These are phyloP conservation scores for Acer yangbiense DNA, from an alignment of 345 rosid species.

Conservation along the genomic window DNA sequence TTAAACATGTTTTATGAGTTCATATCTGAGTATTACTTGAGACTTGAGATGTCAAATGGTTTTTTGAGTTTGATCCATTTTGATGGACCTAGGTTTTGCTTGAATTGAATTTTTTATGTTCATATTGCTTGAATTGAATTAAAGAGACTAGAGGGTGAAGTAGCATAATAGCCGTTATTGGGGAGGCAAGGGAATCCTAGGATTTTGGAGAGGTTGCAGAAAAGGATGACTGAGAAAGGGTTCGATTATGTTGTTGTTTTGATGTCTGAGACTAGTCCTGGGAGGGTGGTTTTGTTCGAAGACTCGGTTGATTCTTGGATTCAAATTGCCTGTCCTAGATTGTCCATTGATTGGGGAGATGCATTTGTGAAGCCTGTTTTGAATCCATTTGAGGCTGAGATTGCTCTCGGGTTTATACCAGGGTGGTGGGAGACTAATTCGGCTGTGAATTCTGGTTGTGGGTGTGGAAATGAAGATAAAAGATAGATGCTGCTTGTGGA, in stretches of 20 bases:
- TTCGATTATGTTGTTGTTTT: slow-evolving; percentile 58
- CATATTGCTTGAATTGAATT: too few species aligned
- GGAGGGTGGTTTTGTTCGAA: slow-evolving; percentile 74
- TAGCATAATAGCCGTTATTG: slow-evolving; percentile 11
- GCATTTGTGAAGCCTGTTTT: slow-evolving; percentile 76
- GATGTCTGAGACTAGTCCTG: slow-evolving; percentile 87
- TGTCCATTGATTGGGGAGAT: slow-evolving; percentile 97
- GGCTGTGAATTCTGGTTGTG: slow-evolving; percentile 19
- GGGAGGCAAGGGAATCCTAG: slow-evolving; percentile 96
- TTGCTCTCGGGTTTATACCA: slow-evolving; percentile 53
- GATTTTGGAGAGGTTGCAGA: slow-evolving; percentile 76
- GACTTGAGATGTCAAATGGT: background rate
- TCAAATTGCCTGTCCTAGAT: slow-evolving; percentile 91
- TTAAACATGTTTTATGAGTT: background rate
- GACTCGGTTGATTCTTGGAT: slow-evolving; percentile 92
- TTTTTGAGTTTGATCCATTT: background rate
- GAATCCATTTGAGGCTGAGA: slow-evolving; percentile 79
- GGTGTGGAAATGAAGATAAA: background rate
- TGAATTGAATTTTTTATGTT: background rate
- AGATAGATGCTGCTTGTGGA: slow-evolving; percentile 29
- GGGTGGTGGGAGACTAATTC: slow-evolving; percentile 83
- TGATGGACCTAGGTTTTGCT: background rate
- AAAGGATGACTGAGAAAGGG: slow-evolving; percentile 68
- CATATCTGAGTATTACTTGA: background rate
- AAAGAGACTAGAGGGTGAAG: too few species aligned